Evolutionary conservation across 2,329 filamentous ascomycete species (phyloP).

Genomic region (Xylaria sp.): DNA sequence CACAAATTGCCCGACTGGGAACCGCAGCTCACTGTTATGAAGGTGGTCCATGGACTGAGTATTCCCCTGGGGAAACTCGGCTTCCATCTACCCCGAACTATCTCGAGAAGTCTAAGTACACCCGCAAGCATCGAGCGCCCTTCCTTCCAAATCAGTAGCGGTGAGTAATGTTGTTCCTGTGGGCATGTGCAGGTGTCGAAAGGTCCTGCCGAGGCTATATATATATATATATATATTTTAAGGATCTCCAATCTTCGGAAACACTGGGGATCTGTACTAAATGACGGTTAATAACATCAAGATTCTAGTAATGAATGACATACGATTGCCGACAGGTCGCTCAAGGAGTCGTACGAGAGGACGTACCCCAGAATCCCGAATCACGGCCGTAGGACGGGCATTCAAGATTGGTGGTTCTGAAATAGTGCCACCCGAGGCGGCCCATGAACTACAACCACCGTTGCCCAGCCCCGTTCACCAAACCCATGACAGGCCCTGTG

Average conservation of each 20-base stretch:
- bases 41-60: conserved; percentile 83
- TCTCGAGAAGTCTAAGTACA: conserved; percentile 65
- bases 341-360: conserved; percentile 36
- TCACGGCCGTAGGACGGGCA: conserved; percentile 45
- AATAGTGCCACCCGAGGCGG: conserved; percentile 43
- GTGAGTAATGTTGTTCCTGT: conserved; percentile 23
- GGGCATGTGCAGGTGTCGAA: neutral
- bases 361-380: conserved; percentile 37
- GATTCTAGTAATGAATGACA: conserved; percentile 12
- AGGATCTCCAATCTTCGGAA: neutral
- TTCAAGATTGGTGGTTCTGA: conserved; percentile 57
- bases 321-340: conserved; percentile 34
- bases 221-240: neutral
- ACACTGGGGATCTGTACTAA: neutral
- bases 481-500: conserved; percentile 3
- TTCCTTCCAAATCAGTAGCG: conserved; percentile 36
- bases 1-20: conserved; percentile 2
- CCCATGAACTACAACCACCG: neutral
- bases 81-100: conserved; percentile 70
- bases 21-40: conserved; percentile 18
- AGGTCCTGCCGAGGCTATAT: neutral
- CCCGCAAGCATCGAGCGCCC: conserved; percentile 34
- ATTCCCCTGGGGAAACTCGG: conserved; percentile 79
- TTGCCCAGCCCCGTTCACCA: conserved; percentile 10
- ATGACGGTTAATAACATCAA: conserved; percentile 1